Evolutionary conservation across 169 alveolate species (phyloP).

Genomic region (Plasmodium vivax): DNA sequence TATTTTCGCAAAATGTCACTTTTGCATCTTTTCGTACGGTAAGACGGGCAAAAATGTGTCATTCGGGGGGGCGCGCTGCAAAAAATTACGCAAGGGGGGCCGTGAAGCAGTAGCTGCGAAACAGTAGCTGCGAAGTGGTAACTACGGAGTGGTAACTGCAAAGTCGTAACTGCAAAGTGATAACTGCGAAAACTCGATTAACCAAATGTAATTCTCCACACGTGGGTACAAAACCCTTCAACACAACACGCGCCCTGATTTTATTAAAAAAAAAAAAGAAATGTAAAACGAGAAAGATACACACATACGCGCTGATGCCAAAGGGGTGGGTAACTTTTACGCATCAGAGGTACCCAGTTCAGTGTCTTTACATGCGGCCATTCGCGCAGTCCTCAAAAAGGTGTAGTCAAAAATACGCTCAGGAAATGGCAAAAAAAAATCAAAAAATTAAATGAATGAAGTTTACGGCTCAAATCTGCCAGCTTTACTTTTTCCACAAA

Average conservation of each 20-base stretch:
- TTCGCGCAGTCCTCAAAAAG: background rate
- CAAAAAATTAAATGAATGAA: background rate
- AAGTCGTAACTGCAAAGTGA: background rate
- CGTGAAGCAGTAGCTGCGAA: background rate
- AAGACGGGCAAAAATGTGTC: background rate
- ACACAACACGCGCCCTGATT: background rate
- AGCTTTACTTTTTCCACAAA: slow-evolving; percentile 6
- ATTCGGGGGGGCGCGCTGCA: background rate
- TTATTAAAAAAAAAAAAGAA: background rate
- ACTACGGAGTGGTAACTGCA: background rate
- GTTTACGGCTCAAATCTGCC: background rate
- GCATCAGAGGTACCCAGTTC: background rate
- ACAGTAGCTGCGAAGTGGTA: no score
- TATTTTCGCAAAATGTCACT: background rate
- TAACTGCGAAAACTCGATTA: background rate
- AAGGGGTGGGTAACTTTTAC: background rate
- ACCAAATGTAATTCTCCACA: background rate
- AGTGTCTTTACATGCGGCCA: background rate
- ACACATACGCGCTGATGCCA: background rate
- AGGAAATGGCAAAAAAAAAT: background rate
- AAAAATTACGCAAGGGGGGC: background rate
- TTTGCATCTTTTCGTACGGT: background rate
- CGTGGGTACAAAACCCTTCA: background rate
- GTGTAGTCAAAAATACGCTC: background rate
- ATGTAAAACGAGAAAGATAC: background rate